Conservation (phyloP, 768 basidiomycete genomes). For the Russula earlei region DNA sequence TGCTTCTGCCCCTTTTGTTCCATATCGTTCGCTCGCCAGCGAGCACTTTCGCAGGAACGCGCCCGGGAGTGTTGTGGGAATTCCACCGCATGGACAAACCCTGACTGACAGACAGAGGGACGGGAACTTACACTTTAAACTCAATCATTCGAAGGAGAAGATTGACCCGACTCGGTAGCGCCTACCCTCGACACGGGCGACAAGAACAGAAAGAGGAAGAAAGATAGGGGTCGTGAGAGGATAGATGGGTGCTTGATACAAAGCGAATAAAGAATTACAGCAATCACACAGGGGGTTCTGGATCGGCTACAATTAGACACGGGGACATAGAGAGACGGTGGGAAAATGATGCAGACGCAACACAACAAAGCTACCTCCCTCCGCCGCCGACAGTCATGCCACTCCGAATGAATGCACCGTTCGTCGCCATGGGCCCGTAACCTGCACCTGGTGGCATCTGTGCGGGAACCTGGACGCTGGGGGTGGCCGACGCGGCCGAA, state of each 20-base stretch:
- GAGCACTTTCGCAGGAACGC: not conserved
- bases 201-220: conserved; percentile 8
- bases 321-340: not conserved
- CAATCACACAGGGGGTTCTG: conserved; percentile 22
- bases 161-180: not conserved
- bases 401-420: conserved; percentile 18
- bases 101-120: not conserved
- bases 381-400: conserved; percentile 18
- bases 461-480: conserved; percentile 8
- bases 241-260: conserved; percentile 24
- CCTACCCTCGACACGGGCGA: not conserved
- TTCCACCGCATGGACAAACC: not conserved
- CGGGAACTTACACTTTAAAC: conserved; percentile 1
- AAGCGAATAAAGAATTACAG: conserved; percentile 27
- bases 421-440: conserved; percentile 20
- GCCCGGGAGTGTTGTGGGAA: not conserved
- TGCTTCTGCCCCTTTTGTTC: not conserved
- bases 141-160: not conserved
- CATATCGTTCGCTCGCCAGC: not conserved
- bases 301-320: conserved; percentile 16
- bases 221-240: not conserved
- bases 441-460: conserved; percentile 16
- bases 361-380: conserved; percentile 10
- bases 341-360: conserved; percentile 15
- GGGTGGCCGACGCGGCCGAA: conserved; percentile 41